phyloP scores from a whole-genome alignment of 345 rosid genomes.

The Lepidium sativum region DNA sequence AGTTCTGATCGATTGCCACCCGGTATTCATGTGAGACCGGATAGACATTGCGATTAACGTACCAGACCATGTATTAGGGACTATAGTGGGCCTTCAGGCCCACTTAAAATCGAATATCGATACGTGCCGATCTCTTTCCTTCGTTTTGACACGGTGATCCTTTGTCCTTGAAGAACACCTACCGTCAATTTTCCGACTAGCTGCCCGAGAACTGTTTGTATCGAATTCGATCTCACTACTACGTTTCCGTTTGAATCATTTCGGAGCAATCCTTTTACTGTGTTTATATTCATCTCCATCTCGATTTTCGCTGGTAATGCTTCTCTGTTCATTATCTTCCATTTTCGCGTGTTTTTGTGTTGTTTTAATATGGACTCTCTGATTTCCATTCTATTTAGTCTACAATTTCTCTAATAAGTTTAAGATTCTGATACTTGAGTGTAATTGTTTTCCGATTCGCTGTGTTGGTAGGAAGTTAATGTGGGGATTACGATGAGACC shows the following conservation, averaged over 20 bases:
- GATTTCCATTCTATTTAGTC: not conserved
- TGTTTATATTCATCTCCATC: not conserved
- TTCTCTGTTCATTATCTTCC: not conserved
- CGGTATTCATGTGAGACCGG: not conserved
- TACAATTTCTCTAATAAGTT: not conserved
- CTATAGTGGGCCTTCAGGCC: constrained; percentile 11
- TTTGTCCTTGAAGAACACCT: not conserved
- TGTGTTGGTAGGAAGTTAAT: not conserved
- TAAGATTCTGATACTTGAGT: not conserved
- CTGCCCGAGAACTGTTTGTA: not conserved
- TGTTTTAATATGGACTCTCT: not conserved
- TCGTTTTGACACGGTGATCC: constrained; percentile 1
- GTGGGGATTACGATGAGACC: not conserved
- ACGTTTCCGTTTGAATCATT: not conserved
- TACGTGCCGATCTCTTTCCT: constrained; percentile 5
- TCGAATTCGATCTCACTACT: not conserved
- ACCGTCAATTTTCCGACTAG: constrained; percentile 1
- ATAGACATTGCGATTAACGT: not conserved
- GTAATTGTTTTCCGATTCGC: not conserved
- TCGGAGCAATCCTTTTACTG: not conserved
- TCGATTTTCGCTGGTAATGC: constrained; percentile 9
- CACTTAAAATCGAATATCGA: not conserved
- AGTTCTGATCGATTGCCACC: not conserved
- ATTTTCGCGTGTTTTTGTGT: not conserved
- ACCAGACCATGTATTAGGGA: not conserved